These are phyloP conservation scores for Rhodamnia argentea DNA, from an alignment of 345 rosid genomes.

Conservation along the genomic window DNA sequence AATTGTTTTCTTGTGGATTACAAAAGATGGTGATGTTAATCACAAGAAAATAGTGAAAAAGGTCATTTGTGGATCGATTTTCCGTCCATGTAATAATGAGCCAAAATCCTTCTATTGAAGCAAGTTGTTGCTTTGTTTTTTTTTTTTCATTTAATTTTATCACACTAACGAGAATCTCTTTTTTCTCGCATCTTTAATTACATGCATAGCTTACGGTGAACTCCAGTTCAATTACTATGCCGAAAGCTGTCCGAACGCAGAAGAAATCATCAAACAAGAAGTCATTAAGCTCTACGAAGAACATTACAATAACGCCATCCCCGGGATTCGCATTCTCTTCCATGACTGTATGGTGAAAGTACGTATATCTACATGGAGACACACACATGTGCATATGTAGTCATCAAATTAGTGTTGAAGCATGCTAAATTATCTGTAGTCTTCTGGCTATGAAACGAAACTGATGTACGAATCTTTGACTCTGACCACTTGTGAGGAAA, in stretches of 20 bases:
- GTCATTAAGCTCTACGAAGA: slow-evolving; percentile 49
- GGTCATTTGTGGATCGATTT: not conserved
- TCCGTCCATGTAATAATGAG: not conserved
- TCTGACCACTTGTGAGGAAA: not conserved
- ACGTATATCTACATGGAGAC: not conserved
- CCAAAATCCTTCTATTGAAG: not conserved
- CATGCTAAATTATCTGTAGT: not conserved
- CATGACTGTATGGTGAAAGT: slow-evolving; percentile 76
- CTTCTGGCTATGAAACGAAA: not conserved
- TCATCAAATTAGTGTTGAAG: too few species aligned
- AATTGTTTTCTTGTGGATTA: not conserved
- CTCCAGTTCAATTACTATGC: slow-evolving; percentile 57
- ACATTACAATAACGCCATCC: slow-evolving; percentile 83
- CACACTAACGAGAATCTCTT: not conserved
- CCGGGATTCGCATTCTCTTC: slow-evolving; percentile 90
- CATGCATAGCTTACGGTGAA: slow-evolving; percentile 26
- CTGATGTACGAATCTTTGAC: not conserved
- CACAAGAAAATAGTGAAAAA: not conserved
- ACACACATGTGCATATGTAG: too few species aligned
- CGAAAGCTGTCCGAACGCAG: slow-evolving; percentile 70
- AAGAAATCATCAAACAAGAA: slow-evolving; percentile 61
- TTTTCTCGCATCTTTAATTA: not conserved
- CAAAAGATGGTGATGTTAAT: not conserved
- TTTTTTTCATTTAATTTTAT: not conserved
- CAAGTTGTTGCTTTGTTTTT: not conserved